Base-by-base conservation (phyloP, 2,329 filamentous ascomycete species). In the Bisporella sp. region DNA sequence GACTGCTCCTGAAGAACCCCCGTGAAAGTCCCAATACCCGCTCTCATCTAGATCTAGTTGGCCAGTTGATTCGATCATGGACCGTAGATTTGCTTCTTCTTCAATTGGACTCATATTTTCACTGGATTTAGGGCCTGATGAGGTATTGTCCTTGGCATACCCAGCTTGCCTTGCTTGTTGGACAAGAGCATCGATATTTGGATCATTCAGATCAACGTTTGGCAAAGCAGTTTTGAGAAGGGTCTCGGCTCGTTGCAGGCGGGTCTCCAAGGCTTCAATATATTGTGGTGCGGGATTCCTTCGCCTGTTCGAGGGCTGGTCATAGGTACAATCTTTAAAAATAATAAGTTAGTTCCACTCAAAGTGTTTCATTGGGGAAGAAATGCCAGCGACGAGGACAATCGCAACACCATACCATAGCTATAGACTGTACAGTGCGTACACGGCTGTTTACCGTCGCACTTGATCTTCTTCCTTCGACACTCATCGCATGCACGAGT, bases 361-460 rank as follows among this genome's bases (percentile, higher is more conserved):
- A n/a, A 21, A 2, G 35, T 39, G 35, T n/a, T 39, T 21, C 31
- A 3, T 21, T 21, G 21, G 21, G 21, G 21, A 21, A 21, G 21
- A 21, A 21, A 21, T 2, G 21, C 21, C 21, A 21, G 35, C 9
- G 35, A 39, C 9, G n/a, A n/a, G 35, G 33, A 21, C 29, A 6
- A 37, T 45, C 9, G 55, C n/a, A 42, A 48, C 39, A 51, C 61
- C 77, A 65, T 77, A 96, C 93, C 92, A 74, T 99, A 99, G 67
- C 90, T 96, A 69, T 99, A 99, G 46, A 97, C 90, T 8, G 91
- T 95, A 68, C 93, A 99, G 69, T 97, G 93, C 0, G 91, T 96
- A 69, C 88, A 93, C 7, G 88, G 88, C 66, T 91, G 87, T 68
- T 90, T 89, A 59, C 87, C 87, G 66, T 91, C 87, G 61, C 87